Percentiles rank a stretch among this genome's conserved stretches.
Evolutionary conservation across 257 asterid genomes (phyloP).

Genomic region (Orobanche coerulescens): DNA sequence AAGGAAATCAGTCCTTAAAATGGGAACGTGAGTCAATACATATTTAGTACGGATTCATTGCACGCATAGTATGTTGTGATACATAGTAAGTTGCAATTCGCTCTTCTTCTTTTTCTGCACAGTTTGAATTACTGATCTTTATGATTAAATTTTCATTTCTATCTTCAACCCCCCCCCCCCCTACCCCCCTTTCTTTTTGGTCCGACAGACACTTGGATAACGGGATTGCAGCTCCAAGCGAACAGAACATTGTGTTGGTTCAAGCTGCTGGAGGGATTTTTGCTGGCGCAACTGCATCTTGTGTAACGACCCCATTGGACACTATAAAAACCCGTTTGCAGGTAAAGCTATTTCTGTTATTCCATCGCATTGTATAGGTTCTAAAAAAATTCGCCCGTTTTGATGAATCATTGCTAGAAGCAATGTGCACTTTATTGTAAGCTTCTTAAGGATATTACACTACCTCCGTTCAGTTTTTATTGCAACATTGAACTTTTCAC

Average conservation of each 20-base stretch:
- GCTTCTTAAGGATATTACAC: not conserved
- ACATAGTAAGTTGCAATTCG: not conserved
- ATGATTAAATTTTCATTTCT: conserved; percentile 3
- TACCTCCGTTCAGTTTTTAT: too few relatives aligned
- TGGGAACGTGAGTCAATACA: too few relatives aligned
- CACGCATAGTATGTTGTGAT: not conserved
- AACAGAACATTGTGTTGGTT: conserved; percentile 54
- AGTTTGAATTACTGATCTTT: not conserved
- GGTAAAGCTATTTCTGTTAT: conserved; percentile 28
- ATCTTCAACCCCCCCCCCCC: not conserved
- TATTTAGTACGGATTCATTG: too few relatives aligned
- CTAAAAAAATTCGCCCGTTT: not conserved
- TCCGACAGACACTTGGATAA: conserved; percentile 52
- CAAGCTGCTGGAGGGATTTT: conserved; percentile 94
- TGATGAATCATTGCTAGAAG: conserved; percentile 3
- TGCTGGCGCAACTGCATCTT: conserved; percentile 92
- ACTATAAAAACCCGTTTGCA: conserved; percentile 94
- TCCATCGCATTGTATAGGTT: not conserved
- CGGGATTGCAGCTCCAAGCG: conserved; percentile 50
- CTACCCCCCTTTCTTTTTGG: not conserved
- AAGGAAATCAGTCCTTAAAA: too few relatives aligned
- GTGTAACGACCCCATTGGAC: conserved; percentile 85
- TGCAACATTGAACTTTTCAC: too few relatives aligned
- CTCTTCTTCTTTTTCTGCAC: not conserved
- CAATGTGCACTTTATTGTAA: not conserved